Percentiles rank a stretch among this genome's conserved stretches.
phyloP scores from a whole-genome alignment of 2,329 filamentous ascomycete genomes.

The Parafenestella ontariensis region DNA sequence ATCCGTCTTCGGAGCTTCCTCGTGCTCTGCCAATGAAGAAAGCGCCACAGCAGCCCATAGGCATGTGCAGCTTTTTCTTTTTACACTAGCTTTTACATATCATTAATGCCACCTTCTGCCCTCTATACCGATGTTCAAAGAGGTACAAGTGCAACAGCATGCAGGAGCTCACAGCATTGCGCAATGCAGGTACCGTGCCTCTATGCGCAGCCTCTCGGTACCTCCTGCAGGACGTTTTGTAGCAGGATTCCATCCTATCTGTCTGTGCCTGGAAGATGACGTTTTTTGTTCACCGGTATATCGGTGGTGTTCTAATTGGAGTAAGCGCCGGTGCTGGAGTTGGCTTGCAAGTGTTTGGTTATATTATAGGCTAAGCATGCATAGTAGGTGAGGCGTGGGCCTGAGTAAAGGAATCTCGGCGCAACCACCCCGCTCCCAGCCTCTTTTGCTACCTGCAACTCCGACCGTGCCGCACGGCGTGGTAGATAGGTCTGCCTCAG shows the following conservation, averaged over 20 bases:
- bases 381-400: neutral
- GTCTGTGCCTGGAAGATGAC: constrained; percentile 11
- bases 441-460: neutral
- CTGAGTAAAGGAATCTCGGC: constrained; percentile 1
- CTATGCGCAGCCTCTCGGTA: neutral
- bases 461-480: neutral
- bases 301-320: constrained; percentile 2
- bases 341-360: neutral
- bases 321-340: constrained; percentile 1
- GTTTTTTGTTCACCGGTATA: constrained; percentile 12
- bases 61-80: too few species aligned
- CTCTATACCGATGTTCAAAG: neutral
- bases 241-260: constrained; percentile 1
- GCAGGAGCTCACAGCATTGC: neutral
- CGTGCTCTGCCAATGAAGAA: neutral
- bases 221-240: too few species aligned
- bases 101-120: neutral
- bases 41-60: too few species aligned
- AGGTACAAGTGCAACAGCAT: neutral
- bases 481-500: neutral
- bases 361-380: constrained; percentile 1
- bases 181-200: constrained; percentile 2
- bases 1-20: neutral
- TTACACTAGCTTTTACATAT: neutral
- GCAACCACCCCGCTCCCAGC: constrained; percentile 5